A percentile compares a stretch with the other conserved stretches of the same genome.
phyloP scores from a whole-genome alignment of 2,329 filamentous ascomycete genomes.

The Dryadomyces quercus-mongolicae region DNA sequence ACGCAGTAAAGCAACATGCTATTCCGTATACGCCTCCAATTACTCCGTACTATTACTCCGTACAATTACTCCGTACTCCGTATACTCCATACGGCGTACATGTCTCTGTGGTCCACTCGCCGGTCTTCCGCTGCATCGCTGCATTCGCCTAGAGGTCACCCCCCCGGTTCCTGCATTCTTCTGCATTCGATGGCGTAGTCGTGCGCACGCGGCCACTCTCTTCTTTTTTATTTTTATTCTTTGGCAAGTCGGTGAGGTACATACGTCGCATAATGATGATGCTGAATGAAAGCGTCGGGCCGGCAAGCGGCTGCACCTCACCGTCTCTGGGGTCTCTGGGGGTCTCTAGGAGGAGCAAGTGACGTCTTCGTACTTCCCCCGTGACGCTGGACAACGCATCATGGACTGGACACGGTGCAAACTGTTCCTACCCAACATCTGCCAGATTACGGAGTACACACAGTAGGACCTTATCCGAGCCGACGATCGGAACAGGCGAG shows the following conservation, averaged over 20 bases:
- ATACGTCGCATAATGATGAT: background rate
- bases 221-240: background rate
- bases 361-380: too few relatives aligned
- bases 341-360: too few relatives aligned
- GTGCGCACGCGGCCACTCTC: background rate
- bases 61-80: background rate
- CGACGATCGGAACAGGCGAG: background rate
- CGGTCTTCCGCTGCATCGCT: background rate
- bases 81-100: too few relatives aligned
- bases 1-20: background rate
- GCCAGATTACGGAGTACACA: background rate
- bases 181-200: background rate
- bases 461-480: too few relatives aligned
- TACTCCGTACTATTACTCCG: too few relatives aligned
- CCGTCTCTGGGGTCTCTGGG: background rate
- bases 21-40: too few relatives aligned
- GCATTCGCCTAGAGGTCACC: background rate
- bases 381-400: background rate
- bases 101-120: background rate
- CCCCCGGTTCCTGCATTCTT: constrained; percentile 1
- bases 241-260: background rate
- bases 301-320: background rate
- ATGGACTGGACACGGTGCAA: background rate
- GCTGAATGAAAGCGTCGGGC: background rate
- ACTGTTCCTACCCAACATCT: background rate